phyloP scores from a whole-genome alignment of 1,284 basidiomycete species.

The Boletus mariae region DNA sequence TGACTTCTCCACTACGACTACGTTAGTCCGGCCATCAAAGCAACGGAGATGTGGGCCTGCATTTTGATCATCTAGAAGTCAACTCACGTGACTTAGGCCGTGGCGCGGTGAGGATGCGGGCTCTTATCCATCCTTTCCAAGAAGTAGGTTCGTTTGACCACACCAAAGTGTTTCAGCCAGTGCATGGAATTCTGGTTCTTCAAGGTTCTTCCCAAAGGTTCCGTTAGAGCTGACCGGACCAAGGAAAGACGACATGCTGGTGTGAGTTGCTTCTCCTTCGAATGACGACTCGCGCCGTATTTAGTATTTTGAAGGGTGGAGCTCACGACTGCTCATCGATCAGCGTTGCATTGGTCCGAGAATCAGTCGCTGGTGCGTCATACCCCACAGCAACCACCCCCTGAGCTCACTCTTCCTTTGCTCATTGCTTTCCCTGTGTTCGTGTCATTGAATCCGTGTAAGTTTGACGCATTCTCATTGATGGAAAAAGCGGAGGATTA shows the following conservation, averaged over 20 bases:
- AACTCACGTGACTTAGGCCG: constrained; percentile 8
- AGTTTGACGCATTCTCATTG: not conserved
- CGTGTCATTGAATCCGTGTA: not conserved
- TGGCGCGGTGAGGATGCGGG: not conserved
- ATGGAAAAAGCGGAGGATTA: not conserved
- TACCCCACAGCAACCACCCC: constrained; percentile 1
- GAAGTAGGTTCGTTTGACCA: not conserved
- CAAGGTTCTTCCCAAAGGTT: not conserved
- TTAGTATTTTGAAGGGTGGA: not conserved
- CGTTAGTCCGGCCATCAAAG: too few relatives aligned
- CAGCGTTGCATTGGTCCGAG: constrained; percentile 9
- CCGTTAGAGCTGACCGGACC: not conserved
- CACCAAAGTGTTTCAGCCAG: not conserved
- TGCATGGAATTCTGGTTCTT: not conserved
- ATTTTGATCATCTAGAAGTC: not conserved
- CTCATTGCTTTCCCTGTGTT: not conserved
- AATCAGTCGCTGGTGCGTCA: constrained; percentile 12
- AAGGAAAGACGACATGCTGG: not conserved
- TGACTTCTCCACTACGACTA: too few relatives aligned
- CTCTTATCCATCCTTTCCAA: not conserved
- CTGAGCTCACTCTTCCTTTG: constrained; percentile 1
- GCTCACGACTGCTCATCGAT: constrained; percentile 3
- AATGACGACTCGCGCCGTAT: constrained; percentile 3
- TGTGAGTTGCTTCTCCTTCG: constrained; percentile 3
- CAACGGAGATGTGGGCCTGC: too few relatives aligned